Conservation (phyloP, 1,139 yeast species). For the Geotrichum carabidarum region DNA sequence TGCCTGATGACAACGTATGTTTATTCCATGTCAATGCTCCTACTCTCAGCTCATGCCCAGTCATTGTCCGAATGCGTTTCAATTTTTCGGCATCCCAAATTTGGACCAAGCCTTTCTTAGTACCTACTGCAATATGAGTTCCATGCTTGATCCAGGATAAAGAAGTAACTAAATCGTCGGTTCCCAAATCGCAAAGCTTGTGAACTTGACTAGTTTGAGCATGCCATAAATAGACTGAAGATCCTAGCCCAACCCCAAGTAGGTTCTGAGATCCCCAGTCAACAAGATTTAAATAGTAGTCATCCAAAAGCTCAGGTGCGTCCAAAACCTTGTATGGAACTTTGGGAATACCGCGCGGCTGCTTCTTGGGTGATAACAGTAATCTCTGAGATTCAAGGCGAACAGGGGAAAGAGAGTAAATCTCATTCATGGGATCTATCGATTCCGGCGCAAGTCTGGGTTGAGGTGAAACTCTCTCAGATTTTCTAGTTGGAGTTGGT, state of each 20-base stretch:
- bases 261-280: conserved; percentile 95
- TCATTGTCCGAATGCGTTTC: conserved; percentile 82
- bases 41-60: conserved; percentile 83
- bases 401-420: conserved; percentile 81
- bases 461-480: conserved; percentile 1
- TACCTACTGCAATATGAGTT: conserved; percentile 89
- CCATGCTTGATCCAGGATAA: conserved; percentile 82
- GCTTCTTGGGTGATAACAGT: conserved; percentile 74
- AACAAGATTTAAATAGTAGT: conserved; percentile 81
- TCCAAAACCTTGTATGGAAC: conserved; percentile 91
- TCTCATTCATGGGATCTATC: conserved; percentile 57
- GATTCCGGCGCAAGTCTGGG: not conserved
- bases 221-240: conserved; percentile 86
- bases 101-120: conserved; percentile 79
- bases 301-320: conserved; percentile 94
- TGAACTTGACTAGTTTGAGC: conserved; percentile 81
- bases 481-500: conserved; percentile 4
- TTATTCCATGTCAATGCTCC: conserved; percentile 93
- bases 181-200: conserved; percentile 65
- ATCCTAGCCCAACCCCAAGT: conserved; percentile 85
- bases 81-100: conserved; percentile 92
- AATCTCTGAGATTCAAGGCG: conserved; percentile 80
- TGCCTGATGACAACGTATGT: conserved; percentile 80
- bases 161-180: conserved; percentile 68
- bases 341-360: conserved; percentile 69